phyloP scores from a whole-genome alignment of 1,284 basidiomycete species.

The Trichosporon coremiiforme region DNA sequence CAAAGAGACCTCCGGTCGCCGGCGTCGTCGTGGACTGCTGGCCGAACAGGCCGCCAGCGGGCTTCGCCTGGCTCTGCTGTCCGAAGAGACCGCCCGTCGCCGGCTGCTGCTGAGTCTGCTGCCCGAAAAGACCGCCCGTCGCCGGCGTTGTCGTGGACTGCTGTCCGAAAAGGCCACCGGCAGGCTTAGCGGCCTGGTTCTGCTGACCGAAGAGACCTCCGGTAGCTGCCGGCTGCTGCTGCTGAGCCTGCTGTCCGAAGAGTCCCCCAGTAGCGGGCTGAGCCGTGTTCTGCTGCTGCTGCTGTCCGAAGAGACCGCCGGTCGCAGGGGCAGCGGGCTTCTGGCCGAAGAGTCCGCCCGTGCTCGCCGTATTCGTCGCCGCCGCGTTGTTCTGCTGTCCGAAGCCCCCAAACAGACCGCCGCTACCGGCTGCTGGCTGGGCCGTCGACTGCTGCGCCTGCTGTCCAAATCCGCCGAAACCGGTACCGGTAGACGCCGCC shows the following conservation, averaged over 20 bases:
- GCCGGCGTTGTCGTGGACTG: slow-evolving; percentile 17
- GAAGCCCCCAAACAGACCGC: slow-evolving; percentile 24
- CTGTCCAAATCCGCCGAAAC: slow-evolving; percentile 45
- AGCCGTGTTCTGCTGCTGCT: slow-evolving; percentile 22
- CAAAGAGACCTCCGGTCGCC: slow-evolving; percentile 13
- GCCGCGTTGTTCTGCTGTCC: slow-evolving; percentile 23
- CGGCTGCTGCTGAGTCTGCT: slow-evolving; percentile 23
- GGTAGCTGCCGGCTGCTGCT: slow-evolving; percentile 8
- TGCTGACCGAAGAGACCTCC: slow-evolving; percentile 17
- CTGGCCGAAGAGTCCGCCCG: slow-evolving; percentile 36
- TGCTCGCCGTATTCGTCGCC: slow-evolving; percentile 19
- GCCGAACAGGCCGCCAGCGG: slow-evolving; percentile 27
- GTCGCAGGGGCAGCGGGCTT: slow-evolving; percentile 24
- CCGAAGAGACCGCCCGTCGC: slow-evolving; percentile 18
- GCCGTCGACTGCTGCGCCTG: slow-evolving; percentile 22
- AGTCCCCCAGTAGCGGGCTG: slow-evolving; percentile 4
- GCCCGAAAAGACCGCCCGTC: slow-evolving; percentile 20
- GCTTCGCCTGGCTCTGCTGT: slow-evolving; percentile 8
- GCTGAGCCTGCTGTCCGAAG: slow-evolving; percentile 25
- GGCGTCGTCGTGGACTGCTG: slow-evolving; percentile 18
- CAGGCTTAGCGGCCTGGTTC: slow-evolving; percentile 15
- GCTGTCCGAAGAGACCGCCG: slow-evolving; percentile 31
- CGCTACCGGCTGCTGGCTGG: slow-evolving; percentile 18
- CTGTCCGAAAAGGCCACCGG: slow-evolving; percentile 26
- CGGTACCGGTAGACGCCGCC: slow-evolving; percentile 22